Conservation (phyloP, 2,329 filamentous ascomycete genomes). For the Fusarium mangiferae region DNA sequence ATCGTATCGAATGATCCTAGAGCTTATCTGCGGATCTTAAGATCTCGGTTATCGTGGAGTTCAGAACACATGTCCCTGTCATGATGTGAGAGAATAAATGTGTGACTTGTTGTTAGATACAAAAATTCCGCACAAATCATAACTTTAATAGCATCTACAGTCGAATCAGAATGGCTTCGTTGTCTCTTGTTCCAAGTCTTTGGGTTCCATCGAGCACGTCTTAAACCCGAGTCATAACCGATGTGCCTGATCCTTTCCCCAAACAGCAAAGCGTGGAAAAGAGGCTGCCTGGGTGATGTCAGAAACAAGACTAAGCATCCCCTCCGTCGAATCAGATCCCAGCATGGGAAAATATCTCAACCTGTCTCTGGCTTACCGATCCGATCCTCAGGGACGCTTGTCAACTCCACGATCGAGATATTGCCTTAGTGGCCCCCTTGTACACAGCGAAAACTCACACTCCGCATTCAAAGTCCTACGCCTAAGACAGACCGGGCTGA, state of each 20-base stretch:
- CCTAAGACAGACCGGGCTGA: not conserved
- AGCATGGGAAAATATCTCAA: constrained; percentile 2
- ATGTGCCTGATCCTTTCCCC: not conserved
- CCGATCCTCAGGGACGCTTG: constrained; percentile 17
- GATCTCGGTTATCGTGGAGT: not conserved
- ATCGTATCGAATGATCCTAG: too few species aligned
- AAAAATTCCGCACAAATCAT: rapidly evolving
- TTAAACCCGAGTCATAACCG: constrained; percentile 9
- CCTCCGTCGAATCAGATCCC: not conserved
- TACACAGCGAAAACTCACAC: not conserved
- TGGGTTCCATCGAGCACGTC: rapidly evolving
- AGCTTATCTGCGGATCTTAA: not conserved
- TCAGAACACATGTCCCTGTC: not conserved
- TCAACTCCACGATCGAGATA: constrained; percentile 25
- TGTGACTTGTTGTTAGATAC: rapidly evolving
- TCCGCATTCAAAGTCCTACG: not conserved
- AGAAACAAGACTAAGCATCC: not conserved
- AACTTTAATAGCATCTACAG: rapidly evolving
- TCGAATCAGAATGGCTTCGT: not conserved
- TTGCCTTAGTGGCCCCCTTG: constrained; percentile 5
- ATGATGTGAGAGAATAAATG: rapidly evolving
- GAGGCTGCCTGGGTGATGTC: constrained; percentile 1
- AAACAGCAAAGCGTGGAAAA: not conserved
- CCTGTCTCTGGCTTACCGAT: not conserved
- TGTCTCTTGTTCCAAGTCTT: not conserved